Conservation (phyloP, 2,329 filamentous ascomycete species). For the Colletotrichum phormii region DNA sequence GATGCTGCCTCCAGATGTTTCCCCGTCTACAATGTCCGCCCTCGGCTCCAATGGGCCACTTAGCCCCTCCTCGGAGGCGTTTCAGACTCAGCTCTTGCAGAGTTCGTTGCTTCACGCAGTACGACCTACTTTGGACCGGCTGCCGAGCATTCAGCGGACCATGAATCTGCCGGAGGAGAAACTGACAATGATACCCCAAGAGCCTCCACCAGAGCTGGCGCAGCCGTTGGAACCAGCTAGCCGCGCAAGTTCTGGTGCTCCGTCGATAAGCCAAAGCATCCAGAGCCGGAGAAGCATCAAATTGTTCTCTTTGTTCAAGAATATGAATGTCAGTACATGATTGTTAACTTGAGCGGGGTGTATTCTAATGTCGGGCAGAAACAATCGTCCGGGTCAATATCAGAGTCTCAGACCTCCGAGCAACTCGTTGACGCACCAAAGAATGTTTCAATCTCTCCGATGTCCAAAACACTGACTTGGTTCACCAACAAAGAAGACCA, state of each 20-base stretch:
- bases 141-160: constrained; percentile 24
- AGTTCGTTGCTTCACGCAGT: constrained; percentile 37
- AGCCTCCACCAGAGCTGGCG: neutral
- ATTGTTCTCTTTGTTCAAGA: constrained; percentile 10
- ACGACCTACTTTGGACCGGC: neutral
- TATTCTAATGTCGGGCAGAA: constrained; percentile 9
- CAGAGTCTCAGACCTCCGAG: neutral
- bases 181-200: neutral
- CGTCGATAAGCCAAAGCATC: neutral
- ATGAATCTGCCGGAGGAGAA: neutral
- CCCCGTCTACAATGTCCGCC: neutral
- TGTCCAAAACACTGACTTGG: constrained; percentile 17
- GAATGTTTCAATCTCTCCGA: neutral
- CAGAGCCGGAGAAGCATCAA: constrained; percentile 4
- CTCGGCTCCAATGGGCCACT: constrained; percentile 39
- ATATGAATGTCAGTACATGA: neutral
- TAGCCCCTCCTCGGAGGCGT: constrained; percentile 60
- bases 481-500: constrained; percentile 17
- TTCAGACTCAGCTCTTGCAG: constrained; percentile 61
- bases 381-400: neutral
- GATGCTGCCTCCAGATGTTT: neutral
- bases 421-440: neutral
- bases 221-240: neutral
- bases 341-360: neutral
- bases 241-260: neutral